Evolutionary conservation across 768 basidiomycete species (phyloP), one percentile per base, ranked within the genome.

Genomic region (Symmetrospora coprosmae): DNA sequence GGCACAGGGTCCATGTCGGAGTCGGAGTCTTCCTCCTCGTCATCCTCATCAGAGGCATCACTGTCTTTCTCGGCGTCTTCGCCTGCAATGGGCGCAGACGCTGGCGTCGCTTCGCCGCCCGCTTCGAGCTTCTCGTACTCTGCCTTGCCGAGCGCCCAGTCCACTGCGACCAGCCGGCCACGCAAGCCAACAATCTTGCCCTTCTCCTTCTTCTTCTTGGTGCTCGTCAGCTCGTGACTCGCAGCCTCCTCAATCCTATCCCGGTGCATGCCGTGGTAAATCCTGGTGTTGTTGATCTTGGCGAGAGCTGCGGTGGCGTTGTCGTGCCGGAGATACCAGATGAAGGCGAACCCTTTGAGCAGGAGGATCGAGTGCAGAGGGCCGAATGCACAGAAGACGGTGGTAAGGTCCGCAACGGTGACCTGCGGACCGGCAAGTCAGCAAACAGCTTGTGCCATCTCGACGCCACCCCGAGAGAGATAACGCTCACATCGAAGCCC

Each of bases 111-210:
- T 53, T 78, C 64, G 66, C 60, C 70, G 82, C 81, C 43, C 78
- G 78, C 72, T 81, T 75, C 70, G 66, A 83, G 84, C 70, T 85
- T 82, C 71, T 87, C 78, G 87, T 87, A 94, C 73, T 82, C 85
- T 47, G 86, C 85, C 74, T 94, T 92, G 71, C 88, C 87, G 70
- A 96, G 72, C 2, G 90, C 92, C 87, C 89, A 96, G 74, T 96
- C 91, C 27, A 97, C 92, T 6, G 89, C 88, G 37, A 92, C 86
- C 16, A 81, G 74, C 51, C 89, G 76, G 50, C 74, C 73, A 61
- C 73, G 71, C 28, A 70, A 68, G 21, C 71, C 70, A 73, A 76
- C 68, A 77, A 75, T 74, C 19, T 85, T 76, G 1, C 71, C 74
- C 0, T 78, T 70, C 34, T 73, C 71, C 62, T 76, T 74, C 19